Evolutionary conservation across 345 rosid genomes (phyloP).

Genomic region (Sonneratia alba): DNA sequence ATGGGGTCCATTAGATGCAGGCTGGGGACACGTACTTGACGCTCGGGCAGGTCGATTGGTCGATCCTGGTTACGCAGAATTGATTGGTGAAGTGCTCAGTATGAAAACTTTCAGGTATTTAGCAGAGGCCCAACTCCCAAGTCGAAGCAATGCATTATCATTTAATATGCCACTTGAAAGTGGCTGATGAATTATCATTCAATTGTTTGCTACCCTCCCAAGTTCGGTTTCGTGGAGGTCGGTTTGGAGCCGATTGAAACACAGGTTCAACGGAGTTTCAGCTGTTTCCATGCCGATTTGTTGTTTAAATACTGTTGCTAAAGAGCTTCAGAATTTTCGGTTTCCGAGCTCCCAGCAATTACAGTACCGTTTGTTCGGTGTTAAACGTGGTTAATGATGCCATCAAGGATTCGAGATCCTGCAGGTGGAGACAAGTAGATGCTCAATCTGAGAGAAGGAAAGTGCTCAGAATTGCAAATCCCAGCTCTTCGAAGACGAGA

Average conservation of each 20-base stretch:
- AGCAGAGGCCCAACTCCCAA: constrained; percentile 85
- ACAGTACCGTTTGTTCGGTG: not conserved
- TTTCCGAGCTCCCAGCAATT: not conserved
- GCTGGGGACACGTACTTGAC: constrained; percentile 85
- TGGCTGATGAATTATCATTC: no score
- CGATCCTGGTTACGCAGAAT: constrained; percentile 60
- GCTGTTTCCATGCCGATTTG: not conserved
- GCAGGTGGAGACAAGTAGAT: constrained; percentile 38
- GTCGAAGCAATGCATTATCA: constrained; percentile 51
- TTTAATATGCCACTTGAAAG: no score
- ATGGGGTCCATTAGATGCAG: constrained; percentile 48
- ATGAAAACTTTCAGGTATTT: constrained; percentile 43
- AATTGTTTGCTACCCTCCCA: not conserved
- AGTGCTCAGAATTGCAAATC: constrained; percentile 89
- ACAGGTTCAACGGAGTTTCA: no score
- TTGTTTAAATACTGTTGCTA: not conserved
- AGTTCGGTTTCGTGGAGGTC: not conserved
- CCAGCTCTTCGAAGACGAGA: constrained; percentile 87
- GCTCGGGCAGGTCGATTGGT: constrained; percentile 89
- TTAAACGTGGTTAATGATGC: constrained; percentile 82
- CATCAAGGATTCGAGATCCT: constrained; percentile 47
- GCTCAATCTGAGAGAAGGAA: constrained; percentile 85
- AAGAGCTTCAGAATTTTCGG: not conserved
- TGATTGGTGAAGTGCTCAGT: not conserved
- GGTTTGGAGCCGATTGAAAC: not conserved